phyloP scores from a whole-genome alignment of 2,329 filamentous ascomycete species.

The Dactylonectria estremocensis region DNA sequence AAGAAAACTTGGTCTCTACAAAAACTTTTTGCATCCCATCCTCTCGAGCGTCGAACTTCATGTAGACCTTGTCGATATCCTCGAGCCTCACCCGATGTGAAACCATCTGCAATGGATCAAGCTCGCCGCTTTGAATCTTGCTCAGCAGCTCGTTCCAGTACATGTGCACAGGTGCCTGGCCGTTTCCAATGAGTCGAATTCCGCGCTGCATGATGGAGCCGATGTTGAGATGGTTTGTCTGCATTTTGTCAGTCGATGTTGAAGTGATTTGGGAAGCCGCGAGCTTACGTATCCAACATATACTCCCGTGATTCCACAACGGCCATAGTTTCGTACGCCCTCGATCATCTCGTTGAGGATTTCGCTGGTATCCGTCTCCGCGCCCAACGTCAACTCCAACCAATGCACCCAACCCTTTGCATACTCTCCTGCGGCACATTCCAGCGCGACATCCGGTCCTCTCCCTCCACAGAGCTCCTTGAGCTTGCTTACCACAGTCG shows the following conservation, averaged over 20 bases:
- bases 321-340: slow-evolving; percentile 79
- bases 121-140: slow-evolving; percentile 75
- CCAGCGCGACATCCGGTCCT: slow-evolving; percentile 82
- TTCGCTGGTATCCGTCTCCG: slow-evolving; percentile 89
- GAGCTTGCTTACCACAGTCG: slow-evolving; percentile 78
- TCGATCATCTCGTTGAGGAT: slow-evolving; percentile 86
- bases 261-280: not conserved
- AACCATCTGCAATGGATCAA: slow-evolving; percentile 86
- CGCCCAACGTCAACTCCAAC: slow-evolving; percentile 71
- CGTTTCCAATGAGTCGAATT: slow-evolving; percentile 81
- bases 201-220: slow-evolving; percentile 89
- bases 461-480: slow-evolving; percentile 81
- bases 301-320: slow-evolving; percentile 83
- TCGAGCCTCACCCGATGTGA: slow-evolving; percentile 84
- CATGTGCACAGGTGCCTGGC: slow-evolving; percentile 81
- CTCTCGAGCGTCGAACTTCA: slow-evolving; percentile 72
- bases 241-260: slow-evolving; percentile 5
- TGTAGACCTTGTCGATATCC: slow-evolving; percentile 78
- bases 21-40: slow-evolving; percentile 88
- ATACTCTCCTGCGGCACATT: slow-evolving; percentile 76
- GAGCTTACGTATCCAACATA: slow-evolving; percentile 71
- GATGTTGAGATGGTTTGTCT: slow-evolving; percentile 75
- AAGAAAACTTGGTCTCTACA: slow-evolving; percentile 71
- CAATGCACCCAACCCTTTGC: slow-evolving; percentile 74
- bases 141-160: slow-evolving; percentile 87